Evolutionary conservation across 2,329 filamentous ascomycete genomes (phyloP), one percentile per base, ranked within the genome.

Genomic region (Verruconis gallopava): DNA sequence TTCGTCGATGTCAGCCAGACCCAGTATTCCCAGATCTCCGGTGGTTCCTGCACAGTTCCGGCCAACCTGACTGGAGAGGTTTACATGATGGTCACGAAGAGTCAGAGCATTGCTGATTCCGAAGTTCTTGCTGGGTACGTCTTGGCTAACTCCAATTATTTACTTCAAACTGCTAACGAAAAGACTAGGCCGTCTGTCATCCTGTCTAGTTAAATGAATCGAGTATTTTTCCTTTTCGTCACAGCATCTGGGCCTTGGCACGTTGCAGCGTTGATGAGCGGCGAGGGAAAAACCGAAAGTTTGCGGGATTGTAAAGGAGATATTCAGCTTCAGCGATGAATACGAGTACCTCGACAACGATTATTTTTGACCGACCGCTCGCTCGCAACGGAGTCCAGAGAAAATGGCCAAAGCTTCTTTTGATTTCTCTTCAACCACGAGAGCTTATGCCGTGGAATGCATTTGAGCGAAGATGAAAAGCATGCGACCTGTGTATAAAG

Each of bases 1-100:
- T 83, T 83, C 58, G 77, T 77, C 21, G 77, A 76, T 50, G 76
- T 76, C 49, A 73, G 73, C 42, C 75, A 75, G 50, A 75, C 73
- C 30, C 65, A 65, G 43, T 85, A 83, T 58, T 65, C 68, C 0
- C 48, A 66, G 19, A 75, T 82, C 55, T 63, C 66, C 32, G 60
- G 66, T 33, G 67, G 66, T 33, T 69, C 64, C 47, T 85, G 80
- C 57, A 60, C 64, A 36, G 69, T 82, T 19, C 79, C 80, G 12
- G 68, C 73, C 52, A 69, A 69, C 53, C 60, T 83, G 34, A 65
- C 67, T 5, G 80, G 80, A 37, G 65, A 81, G 48, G 72, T 74
- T 38, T 85, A 81, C 60, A 68, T 84, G 52, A 75, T 76, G 52
- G 66, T 85, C 50, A 73, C 78, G 43, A 80, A 56, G 51, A 55